Percentiles rank a stretch among this genome's conserved stretches.
These are phyloP conservation scores for Geranium brycei DNA, from an alignment of 345 rosid genomes.

Conservation along the genomic window DNA sequence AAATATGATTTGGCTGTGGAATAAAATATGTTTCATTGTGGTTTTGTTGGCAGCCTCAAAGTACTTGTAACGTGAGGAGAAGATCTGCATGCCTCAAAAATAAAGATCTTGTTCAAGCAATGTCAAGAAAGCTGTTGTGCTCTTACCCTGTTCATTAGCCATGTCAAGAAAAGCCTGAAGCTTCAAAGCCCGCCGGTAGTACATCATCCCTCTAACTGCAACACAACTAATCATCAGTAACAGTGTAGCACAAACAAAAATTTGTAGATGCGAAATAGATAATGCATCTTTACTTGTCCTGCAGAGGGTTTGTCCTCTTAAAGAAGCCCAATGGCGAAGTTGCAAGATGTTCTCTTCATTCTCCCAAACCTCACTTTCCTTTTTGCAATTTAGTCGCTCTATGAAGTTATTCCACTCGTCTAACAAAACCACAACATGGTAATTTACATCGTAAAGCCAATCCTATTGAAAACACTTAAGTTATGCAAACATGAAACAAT, in stretches of 20 bases:
- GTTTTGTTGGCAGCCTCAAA: not conserved
- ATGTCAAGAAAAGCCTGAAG: slow-evolving; percentile 99
- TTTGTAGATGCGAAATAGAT: not conserved
- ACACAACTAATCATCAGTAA: not conserved
- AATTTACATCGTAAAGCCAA: not conserved
- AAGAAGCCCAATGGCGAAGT: slow-evolving; percentile 94
- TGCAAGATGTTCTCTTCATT: slow-evolving; percentile 88
- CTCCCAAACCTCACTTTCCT: slow-evolving; percentile 63
- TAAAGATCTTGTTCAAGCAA: too few relatives aligned
- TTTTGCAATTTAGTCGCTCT: slow-evolving; percentile 68
- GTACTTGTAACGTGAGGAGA: not conserved
- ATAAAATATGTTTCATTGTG: not conserved
- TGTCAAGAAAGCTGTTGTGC: not conserved
- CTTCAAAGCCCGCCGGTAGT: slow-evolving; percentile 87
- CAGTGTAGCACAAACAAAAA: not conserved
- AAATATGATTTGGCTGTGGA: not conserved
- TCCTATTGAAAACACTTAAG: slow-evolving; percentile 1
- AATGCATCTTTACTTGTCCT: slow-evolving; percentile 50
- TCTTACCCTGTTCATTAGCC: slow-evolving; percentile 72
- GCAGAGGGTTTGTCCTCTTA: slow-evolving; percentile 89
- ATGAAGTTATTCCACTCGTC: slow-evolving; percentile 97
- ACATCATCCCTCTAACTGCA: slow-evolving; percentile 98
- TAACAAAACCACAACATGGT: slow-evolving; percentile 14
- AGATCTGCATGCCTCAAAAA: not conserved
- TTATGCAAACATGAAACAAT: slow-evolving; percentile 1